Percentiles rank a stretch among this genome's conserved stretches.
Evolutionary conservation across 768 basidiomycete genomes (phyloP).

Genomic region (Leucosporidium scottii): DNA sequence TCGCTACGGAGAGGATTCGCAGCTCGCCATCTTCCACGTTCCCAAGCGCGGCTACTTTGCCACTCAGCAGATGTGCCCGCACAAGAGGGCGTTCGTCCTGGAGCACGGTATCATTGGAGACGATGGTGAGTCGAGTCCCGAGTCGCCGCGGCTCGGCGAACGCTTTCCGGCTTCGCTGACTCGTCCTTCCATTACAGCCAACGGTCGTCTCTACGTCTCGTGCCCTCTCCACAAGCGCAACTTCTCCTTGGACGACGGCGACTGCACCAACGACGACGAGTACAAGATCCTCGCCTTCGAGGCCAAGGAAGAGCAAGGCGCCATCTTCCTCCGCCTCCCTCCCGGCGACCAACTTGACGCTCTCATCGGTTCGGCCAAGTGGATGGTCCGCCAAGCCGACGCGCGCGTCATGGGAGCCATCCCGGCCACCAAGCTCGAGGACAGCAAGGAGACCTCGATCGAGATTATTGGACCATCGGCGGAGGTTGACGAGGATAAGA

Average conservation of each 20-base stretch:
- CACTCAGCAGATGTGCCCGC: constrained; percentile 50
- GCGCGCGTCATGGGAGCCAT: too few species aligned
- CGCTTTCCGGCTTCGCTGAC: too few species aligned
- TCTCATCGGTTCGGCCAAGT: constrained; percentile 56
- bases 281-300: constrained; percentile 61
- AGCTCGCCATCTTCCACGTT: constrained; percentile 62
- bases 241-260: constrained; percentile 45
- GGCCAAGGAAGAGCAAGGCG: constrained; percentile 47
- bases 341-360: constrained; percentile 52
- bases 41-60: constrained; percentile 57
- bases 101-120: constrained; percentile 62
- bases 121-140: constrained; percentile 42
- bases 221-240: constrained; percentile 38
- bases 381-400: constrained; percentile 49
- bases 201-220: constrained; percentile 51
- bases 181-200: constrained; percentile 16
- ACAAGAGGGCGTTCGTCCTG: constrained; percentile 59
- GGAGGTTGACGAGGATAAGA: constrained; percentile 20
- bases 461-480: constrained; percentile 43
- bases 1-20: constrained; percentile 56
- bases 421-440: too few species aligned
- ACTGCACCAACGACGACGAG: constrained; percentile 55
- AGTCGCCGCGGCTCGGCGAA: too few species aligned
- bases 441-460: constrained; percentile 46
- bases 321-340: constrained; percentile 54